Evolutionary conservation across 345 rosid species (phyloP).

Genomic region (Lagerstroemia speciosa): DNA sequence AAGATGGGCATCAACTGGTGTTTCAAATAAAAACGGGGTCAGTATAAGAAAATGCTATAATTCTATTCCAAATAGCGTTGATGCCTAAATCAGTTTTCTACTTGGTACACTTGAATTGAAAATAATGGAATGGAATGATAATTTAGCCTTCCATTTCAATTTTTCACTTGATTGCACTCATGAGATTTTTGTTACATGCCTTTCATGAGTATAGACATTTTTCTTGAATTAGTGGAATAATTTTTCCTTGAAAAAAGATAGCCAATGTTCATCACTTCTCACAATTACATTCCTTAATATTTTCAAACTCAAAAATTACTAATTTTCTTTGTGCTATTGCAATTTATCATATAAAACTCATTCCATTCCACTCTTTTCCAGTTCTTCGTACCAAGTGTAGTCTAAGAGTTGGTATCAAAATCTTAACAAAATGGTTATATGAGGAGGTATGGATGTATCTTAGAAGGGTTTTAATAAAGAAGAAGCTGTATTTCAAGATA

Average conservation of each 20-base stretch:
- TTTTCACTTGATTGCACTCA: too few relatives aligned
- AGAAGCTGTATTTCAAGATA: neutral
- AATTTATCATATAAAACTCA: neutral
- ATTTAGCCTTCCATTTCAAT: too few relatives aligned
- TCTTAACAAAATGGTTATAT: neutral
- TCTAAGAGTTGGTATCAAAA: neutral
- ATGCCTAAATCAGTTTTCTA: neutral
- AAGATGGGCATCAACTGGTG: constrained; percentile 88
- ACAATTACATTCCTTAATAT: too few relatives aligned
- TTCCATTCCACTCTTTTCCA: neutral
- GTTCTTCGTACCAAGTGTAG: neutral
- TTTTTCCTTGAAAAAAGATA: too few relatives aligned
- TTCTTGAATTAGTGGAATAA: too few relatives aligned
- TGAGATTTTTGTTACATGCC: too few relatives aligned
- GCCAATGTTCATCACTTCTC: too few relatives aligned
- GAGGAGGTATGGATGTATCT: neutral
- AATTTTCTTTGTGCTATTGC: too few relatives aligned
- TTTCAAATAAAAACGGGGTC: neutral
- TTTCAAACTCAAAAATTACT: too few relatives aligned
- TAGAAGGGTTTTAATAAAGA: neutral
- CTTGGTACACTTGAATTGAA: too few relatives aligned
- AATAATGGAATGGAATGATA: too few relatives aligned
- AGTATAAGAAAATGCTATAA: neutral
- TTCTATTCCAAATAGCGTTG: neutral
- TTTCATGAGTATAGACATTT: too few relatives aligned